phyloP scores from a whole-genome alignment of 257 asterid species.

The Nicotiana undulata region DNA sequence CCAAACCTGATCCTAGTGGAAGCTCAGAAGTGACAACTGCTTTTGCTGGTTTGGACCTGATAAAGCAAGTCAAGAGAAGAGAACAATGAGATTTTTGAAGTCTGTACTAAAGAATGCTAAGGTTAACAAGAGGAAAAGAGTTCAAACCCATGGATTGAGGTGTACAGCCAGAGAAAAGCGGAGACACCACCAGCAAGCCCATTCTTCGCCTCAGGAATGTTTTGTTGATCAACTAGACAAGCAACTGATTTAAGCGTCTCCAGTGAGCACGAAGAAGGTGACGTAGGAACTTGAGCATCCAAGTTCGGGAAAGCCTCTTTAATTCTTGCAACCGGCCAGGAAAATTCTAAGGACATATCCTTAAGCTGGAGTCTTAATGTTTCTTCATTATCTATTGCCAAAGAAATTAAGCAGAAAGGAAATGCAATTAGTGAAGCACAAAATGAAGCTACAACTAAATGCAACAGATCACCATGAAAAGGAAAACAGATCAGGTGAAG shows the following conservation, averaged over 20 bases:
- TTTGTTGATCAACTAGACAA: conserved; percentile 61
- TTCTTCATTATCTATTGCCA: conserved; percentile 53
- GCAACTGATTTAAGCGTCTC: conserved; percentile 66
- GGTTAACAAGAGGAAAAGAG: not conserved
- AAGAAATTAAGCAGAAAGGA: not conserved
- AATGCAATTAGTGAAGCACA: not conserved
- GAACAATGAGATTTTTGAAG: not conserved
- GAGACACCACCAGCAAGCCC: conserved; percentile 77
- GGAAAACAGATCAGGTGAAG: not conserved
- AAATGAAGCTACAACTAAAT: not conserved
- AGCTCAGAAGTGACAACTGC: conserved; percentile 79
- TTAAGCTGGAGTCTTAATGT: conserved; percentile 67
- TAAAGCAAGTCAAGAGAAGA: conserved; percentile 16
- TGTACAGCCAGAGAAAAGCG: conserved; percentile 86
- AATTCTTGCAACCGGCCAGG: conserved; percentile 81
- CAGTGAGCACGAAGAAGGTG: conserved; percentile 67
- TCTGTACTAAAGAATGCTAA: not conserved
- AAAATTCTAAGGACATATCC: conserved; percentile 71
- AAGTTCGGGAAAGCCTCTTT: conserved; percentile 63
- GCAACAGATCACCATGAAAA: not conserved
- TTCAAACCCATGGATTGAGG: conserved; percentile 69
- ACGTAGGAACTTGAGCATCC: conserved; percentile 21
- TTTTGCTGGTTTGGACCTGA: conserved; percentile 80
- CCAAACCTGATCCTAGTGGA: conserved; percentile 95
- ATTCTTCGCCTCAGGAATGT: conserved; percentile 52